Percentiles rank a stretch among this genome's conserved stretches.
Evolutionary conservation across 805 yeast species (phyloP).

Genomic region (Wickerhamiella lipophila): DNA sequence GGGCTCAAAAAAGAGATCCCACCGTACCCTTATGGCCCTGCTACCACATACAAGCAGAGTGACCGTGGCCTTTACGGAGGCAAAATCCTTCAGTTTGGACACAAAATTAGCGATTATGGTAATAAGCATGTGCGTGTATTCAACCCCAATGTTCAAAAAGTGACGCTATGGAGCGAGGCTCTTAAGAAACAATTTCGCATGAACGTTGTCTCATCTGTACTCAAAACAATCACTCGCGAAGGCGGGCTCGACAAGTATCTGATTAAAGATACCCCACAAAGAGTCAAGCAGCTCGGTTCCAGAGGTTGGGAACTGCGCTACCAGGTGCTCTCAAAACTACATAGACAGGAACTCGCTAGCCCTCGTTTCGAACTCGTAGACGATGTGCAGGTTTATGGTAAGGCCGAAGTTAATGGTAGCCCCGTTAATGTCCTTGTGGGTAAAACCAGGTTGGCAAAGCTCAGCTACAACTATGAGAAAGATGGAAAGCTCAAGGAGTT

Average conservation of each 20-base stretch:
- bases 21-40: conserved; percentile 66
- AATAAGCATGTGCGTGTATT: conserved; percentile 64
- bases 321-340: conserved; percentile 42
- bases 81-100: conserved; percentile 60
- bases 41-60: conserved; percentile 66
- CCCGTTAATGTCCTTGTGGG: conserved; percentile 43
- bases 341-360: conserved; percentile 32
- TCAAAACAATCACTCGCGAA: conserved; percentile 78
- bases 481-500: conserved; percentile 35
- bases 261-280: conserved; percentile 72
- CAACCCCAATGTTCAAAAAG: conserved; percentile 66
- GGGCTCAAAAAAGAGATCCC: conserved; percentile 36
- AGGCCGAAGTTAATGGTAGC: conserved; percentile 26
- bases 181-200: conserved; percentile 45
- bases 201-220: conserved; percentile 63
- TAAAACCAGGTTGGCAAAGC: conserved; percentile 45
- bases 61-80: conserved; percentile 90
- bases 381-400: conserved; percentile 34
- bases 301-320: conserved; percentile 85
- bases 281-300: conserved; percentile 86
- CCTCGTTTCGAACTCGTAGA: conserved; percentile 31
- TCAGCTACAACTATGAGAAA: conserved; percentile 15
- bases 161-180: conserved; percentile 74
- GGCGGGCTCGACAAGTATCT: conserved; percentile 91
- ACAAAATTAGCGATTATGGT: conserved; percentile 62